Evolutionary conservation across 768 basidiomycete genomes (phyloP).

Genomic region (Suillus subalutaceus): DNA sequence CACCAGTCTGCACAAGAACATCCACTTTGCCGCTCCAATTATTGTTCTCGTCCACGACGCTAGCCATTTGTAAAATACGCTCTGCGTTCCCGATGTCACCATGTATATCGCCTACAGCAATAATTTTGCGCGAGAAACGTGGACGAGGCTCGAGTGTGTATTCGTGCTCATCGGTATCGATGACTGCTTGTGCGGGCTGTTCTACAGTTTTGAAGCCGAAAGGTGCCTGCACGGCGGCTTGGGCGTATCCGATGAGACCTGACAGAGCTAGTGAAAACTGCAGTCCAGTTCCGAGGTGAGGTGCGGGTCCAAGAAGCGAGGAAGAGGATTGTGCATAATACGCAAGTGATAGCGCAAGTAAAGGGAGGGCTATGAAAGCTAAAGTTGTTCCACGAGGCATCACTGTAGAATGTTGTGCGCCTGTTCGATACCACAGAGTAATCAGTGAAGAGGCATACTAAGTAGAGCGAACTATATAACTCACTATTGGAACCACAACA

Average conservation of each 20-base stretch:
- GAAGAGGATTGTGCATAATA: conserved; percentile 33
- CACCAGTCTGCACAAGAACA: conserved; percentile 93
- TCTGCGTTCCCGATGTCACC: conserved; percentile 84
- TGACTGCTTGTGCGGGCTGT: conserved; percentile 13
- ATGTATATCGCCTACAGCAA: conserved; percentile 92
- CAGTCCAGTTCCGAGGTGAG: conserved; percentile 31
- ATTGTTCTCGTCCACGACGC: conserved; percentile 69
- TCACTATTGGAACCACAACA: neutral
- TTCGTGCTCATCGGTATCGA: neutral
- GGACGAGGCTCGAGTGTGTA: conserved; percentile 28
- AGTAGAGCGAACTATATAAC: neutral
- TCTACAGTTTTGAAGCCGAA: conserved; percentile 22
- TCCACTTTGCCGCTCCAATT: conserved; percentile 85
- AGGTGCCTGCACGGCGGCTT: conserved; percentile 23
- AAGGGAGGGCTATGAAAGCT: conserved; percentile 24
- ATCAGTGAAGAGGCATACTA: neutral
- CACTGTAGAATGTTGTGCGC: neutral
- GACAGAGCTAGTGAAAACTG: conserved; percentile 27
- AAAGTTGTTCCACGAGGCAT: conserved; percentile 30
- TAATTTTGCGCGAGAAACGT: conserved; percentile 53
- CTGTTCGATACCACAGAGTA: neutral
- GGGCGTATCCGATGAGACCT: conserved; percentile 28
- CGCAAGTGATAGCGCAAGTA: conserved; percentile 34
- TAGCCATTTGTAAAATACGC: conserved; percentile 78
- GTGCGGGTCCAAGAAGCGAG: conserved; percentile 34